Conservation (phyloP, 768 basidiomycete species). For the Symmetrospora coprosmae region DNA sequence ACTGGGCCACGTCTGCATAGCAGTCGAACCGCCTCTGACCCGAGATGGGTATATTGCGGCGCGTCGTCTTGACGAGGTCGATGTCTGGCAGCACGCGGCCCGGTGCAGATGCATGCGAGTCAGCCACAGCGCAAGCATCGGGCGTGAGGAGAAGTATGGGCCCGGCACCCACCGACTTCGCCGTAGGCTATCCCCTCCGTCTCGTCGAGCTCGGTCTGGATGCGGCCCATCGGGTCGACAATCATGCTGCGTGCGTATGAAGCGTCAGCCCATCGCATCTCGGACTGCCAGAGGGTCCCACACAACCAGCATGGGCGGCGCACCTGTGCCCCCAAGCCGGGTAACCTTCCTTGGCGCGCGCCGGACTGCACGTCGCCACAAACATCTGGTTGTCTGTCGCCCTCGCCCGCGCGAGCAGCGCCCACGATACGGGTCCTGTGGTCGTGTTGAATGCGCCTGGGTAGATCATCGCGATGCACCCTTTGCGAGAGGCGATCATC, state of each 20-base stretch:
- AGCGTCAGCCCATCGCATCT: too few relatives aligned
- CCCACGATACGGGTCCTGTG: slow-evolving; percentile 93
- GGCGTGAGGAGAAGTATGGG: neutral
- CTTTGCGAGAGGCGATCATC: slow-evolving; percentile 74
- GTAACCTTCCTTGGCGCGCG: slow-evolving; percentile 65
- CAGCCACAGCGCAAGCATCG: neutral
- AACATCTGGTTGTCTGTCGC: slow-evolving; percentile 96
- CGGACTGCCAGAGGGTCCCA: slow-evolving; percentile 40
- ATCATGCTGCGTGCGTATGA: too few relatives aligned
- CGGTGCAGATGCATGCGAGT: neutral
- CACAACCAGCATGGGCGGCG: slow-evolving; percentile 41
- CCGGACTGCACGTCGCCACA: slow-evolving; percentile 89
- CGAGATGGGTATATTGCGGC: slow-evolving; percentile 14
- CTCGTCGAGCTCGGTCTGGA: slow-evolving; percentile 60
- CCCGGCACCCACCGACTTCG: slow-evolving; percentile 54
- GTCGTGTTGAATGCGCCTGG: slow-evolving; percentile 91
- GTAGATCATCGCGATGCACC: slow-evolving; percentile 42
- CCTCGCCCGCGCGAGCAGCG: slow-evolving; percentile 72
- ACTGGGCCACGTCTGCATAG: slow-evolving; percentile 19
- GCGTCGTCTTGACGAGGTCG: slow-evolving; percentile 19
- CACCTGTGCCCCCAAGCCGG: slow-evolving; percentile 47
- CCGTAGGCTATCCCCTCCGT: slow-evolving; percentile 64
- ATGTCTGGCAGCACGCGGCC: slow-evolving; percentile 8
- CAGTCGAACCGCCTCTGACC: slow-evolving; percentile 21
- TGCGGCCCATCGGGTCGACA: slow-evolving; percentile 73